Evolutionary conservation across 2,329 filamentous ascomycete genomes (phyloP).

Genomic region (Juglanconis sp.): DNA sequence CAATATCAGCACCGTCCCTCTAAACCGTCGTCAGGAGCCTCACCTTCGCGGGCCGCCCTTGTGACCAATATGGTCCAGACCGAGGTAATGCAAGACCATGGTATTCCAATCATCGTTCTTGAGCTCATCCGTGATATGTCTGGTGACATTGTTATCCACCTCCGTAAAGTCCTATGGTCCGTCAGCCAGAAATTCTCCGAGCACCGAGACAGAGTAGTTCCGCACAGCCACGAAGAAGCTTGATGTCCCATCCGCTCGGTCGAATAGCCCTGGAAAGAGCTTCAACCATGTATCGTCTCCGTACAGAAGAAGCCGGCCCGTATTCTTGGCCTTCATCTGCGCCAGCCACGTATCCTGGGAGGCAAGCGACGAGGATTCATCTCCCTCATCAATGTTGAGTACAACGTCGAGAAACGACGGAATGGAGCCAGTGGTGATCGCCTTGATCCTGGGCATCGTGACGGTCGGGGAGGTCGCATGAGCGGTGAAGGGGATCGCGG

Average conservation of each 20-base stretch:
- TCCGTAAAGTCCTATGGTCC: conserved; percentile 83
- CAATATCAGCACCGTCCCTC: conserved; percentile 29
- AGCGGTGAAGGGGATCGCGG: conserved; percentile 88
- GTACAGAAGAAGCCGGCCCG: conserved; percentile 84
- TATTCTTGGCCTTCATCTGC: conserved; percentile 73
- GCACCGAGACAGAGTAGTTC: not conserved
- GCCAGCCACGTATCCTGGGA: conserved; percentile 94
- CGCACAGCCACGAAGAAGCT: conserved; percentile 97
- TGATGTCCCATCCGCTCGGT: conserved; percentile 83
- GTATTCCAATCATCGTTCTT: conserved; percentile 79
- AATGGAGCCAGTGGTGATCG: conserved; percentile 96
- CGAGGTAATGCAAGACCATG: conserved; percentile 93
- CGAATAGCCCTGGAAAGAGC: conserved; percentile 86
- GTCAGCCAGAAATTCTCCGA: conserved; percentile 16
- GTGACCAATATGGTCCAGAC: conserved; percentile 95
- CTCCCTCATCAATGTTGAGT: conserved; percentile 91
- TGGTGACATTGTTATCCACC: conserved; percentile 95
- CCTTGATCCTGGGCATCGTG: conserved; percentile 96
- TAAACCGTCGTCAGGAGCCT: not conserved
- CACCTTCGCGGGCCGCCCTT: conserved; percentile 86
- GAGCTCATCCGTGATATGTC: conserved; percentile 78
- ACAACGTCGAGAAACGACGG: conserved; percentile 97
- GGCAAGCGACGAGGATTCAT: conserved; percentile 83
- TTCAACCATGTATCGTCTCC: conserved; percentile 99
- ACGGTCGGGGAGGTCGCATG: conserved; percentile 96